Percentiles rank a stretch among this genome's conserved stretches.
Evolutionary conservation across 2,329 filamentous ascomycete species (phyloP).

Genomic region (Colletotrichum liaoningense): DNA sequence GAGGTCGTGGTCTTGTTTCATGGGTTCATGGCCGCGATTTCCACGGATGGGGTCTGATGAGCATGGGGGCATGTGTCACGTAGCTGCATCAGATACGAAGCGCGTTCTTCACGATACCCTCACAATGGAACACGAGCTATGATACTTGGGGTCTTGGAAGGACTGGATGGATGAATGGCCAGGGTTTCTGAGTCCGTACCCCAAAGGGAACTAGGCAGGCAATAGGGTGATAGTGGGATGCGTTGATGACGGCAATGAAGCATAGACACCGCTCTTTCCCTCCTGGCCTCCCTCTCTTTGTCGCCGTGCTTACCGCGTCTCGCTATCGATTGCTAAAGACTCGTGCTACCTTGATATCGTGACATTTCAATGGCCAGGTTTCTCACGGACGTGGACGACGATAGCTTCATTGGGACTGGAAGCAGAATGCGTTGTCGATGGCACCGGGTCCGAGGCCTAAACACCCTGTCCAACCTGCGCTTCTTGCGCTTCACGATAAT

Average conservation of each 20-base stretch:
- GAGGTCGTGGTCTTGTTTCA: too few relatives aligned
- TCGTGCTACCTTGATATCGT: neutral
- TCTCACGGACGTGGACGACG: neutral
- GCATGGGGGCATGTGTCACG: neutral
- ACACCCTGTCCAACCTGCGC: conserved; percentile 8
- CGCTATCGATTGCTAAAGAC: neutral
- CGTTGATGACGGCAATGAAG: conserved; percentile 12
- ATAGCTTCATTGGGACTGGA: neutral
- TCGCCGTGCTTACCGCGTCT: neutral
- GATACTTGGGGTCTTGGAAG: neutral
- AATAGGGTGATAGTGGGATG: neutral
- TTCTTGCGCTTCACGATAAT: conserved; percentile 26
- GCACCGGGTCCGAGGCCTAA: too few relatives aligned
- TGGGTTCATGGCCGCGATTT: neutral
- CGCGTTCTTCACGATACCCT: neutral
- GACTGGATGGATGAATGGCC: too few relatives aligned
- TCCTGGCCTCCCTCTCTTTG: neutral
- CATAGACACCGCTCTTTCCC: conserved; percentile 16
- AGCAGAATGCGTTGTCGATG: neutral
- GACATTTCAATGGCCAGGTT: neutral
- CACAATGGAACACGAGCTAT: neutral
- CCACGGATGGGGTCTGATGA: neutral
- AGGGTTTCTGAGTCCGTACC: neutral
- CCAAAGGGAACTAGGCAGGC: neutral
- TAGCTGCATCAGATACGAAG: neutral